Percentiles rank a stretch among this genome's conserved stretches.
These are phyloP conservation scores for Mucor sp. DNA, from an alignment of 371 early-diverging fungal species.

Conservation along the genomic window DNA sequence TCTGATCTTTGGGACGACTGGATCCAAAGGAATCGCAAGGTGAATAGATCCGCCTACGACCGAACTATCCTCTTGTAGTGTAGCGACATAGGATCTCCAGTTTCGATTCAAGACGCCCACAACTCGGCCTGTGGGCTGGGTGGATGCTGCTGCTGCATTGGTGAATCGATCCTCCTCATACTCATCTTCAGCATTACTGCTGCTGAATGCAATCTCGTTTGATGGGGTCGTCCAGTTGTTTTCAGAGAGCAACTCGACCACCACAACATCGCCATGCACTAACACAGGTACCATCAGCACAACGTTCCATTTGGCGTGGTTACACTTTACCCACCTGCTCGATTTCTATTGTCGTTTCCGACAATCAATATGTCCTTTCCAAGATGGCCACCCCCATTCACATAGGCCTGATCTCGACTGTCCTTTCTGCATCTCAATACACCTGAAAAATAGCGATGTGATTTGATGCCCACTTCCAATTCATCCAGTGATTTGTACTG, in stretches of 20 bases:
- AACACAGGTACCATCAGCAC: background rate
- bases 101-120: conserved; percentile 85
- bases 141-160: conserved; percentile 18
- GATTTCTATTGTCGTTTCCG: conserved; percentile 75
- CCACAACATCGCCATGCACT: conserved; percentile 86
- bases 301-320: background rate
- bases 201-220: conserved; percentile 55
- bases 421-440: conserved; percentile 52
- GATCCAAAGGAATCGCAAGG: conserved; percentile 82
- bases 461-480: conserved; percentile 63
- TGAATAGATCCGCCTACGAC: conserved; percentile 63
- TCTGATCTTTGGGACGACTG: conserved; percentile 86
- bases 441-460: conserved; percentile 56
- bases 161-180: conserved; percentile 22
- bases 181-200: conserved; percentile 45
- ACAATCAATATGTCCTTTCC: conserved; percentile 62
- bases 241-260: conserved; percentile 72
- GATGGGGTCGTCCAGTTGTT: conserved; percentile 60
- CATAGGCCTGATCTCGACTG: conserved; percentile 59
- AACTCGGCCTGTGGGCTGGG: conserved; percentile 67
- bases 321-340: conserved; percentile 53
- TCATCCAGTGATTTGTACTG: conserved; percentile 64
- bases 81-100: conserved; percentile 92
- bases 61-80: conserved; percentile 71
- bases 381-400: conserved; percentile 46